These are phyloP conservation scores for Microsporum audouinii DNA, from an alignment of 2,329 filamentous ascomycete genomes.

Conservation along the genomic window DNA sequence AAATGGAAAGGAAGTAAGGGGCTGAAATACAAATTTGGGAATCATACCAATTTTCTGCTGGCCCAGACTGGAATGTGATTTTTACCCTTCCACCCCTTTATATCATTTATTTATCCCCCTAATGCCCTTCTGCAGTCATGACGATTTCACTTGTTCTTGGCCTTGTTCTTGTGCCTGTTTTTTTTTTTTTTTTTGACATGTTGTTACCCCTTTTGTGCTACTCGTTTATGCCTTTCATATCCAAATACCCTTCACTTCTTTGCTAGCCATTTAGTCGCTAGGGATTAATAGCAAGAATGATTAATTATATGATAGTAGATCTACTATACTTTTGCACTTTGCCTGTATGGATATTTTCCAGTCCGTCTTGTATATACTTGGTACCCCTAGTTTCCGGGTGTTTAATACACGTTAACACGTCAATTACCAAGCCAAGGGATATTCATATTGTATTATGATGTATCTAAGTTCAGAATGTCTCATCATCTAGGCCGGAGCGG, in stretches of 20 bases:
- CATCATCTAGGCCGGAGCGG: conserved; percentile 34
- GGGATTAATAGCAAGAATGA: background rate
- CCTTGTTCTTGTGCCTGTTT: background rate
- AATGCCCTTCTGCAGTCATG: background rate
- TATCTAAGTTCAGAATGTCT: conserved; percentile 31
- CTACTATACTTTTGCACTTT: background rate
- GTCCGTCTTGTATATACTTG: background rate
- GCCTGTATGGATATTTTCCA: too few relatives aligned
- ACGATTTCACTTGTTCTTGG: background rate
- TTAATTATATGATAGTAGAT: background rate
- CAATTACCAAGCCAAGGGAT: background rate
- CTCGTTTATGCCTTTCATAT: background rate
- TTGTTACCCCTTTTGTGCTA: background rate
- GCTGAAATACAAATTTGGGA: background rate
- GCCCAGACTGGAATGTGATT: conserved; percentile 1
- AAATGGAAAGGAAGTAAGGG: background rate
- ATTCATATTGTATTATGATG: background rate
- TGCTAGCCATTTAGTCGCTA: background rate
- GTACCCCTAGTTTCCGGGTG: too few relatives aligned
- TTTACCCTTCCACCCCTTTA: background rate
- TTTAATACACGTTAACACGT: background rate
- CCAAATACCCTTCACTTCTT: background rate
- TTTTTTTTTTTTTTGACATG: background rate
- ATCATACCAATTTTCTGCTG: background rate
- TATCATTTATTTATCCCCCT: background rate